Base-by-base conservation (phyloP, 352 stramenopile genomes). In the Phytophthora hibernalis region DNA sequence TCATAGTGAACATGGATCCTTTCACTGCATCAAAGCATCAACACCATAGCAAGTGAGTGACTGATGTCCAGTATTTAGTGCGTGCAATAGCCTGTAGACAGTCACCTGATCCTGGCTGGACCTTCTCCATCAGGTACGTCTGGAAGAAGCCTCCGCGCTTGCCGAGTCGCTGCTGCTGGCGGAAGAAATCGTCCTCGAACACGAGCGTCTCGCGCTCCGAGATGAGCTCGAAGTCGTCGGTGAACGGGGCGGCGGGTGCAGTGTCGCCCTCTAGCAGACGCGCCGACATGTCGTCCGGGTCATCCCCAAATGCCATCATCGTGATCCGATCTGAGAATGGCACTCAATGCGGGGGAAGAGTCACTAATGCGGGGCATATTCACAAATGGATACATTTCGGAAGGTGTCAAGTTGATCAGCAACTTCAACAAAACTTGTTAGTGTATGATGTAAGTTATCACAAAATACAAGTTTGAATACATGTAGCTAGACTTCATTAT, bases 1-100 rank as follows among this genome's bases (percentile, higher is more conserved):
- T 95, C 87, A 97, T 93, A 0, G 89, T 97, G 60, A 96, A 95
- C 79, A 97, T 95, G 60, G 86, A 94, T 20, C 89, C 87, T 77
- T 96, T 97, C 35, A 97, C 87, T 95, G 47, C 15, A n/a, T 26
- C 21, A 54, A 15, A 33, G 10, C 22, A 48, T 42, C 52, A 54
- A 28, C 16, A 48, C 2, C 31, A 45, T n/a, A 31, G 12, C 21
- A 4, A 52, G n/a, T 58, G 12, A 66, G 53, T 35, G 31, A 38
- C 10, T 44, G 53, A 50, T 38, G 38, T 60, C 13, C 18, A 49
- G 15, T 21, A 28, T 30, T 28, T 6, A 51, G 22, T 18, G 22
- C 5, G 15, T 44, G 1, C 21, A n/a, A 7, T 13, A 38, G 2
- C 37, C n/a, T 40, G 16, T 13, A 24, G 38, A n/a, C 28, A 24